Evolutionary conservation across 1,284 basidiomycete species (phyloP).

Genomic region (Boletus sp.): DNA sequence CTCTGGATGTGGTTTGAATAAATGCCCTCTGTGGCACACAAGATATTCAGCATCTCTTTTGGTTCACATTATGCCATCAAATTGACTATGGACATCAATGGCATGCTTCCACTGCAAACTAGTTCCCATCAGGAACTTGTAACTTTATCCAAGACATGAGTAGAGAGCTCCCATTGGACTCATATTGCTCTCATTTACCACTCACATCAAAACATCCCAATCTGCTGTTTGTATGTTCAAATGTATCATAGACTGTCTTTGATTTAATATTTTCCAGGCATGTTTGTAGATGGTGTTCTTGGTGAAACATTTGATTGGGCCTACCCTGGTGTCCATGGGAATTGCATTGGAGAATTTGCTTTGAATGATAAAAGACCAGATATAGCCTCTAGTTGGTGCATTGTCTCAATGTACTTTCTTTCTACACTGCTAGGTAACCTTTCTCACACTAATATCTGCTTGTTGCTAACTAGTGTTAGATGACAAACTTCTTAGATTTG

Average conservation of each 20-base stretch:
- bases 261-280: constrained; percentile 44
- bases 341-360: constrained; percentile 45
- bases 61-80: constrained; percentile 44
- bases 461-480: constrained; percentile 35
- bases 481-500: constrained; percentile 67
- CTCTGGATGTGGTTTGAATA: constrained; percentile 71
- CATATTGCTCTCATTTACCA: constrained; percentile 69
- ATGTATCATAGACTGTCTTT: neutral
- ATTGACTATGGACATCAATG: constrained; percentile 57
- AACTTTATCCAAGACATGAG: constrained; percentile 48
- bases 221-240: constrained; percentile 62
- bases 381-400: constrained; percentile 67
- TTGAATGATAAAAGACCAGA: constrained; percentile 54
- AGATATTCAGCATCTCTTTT: constrained; percentile 51
- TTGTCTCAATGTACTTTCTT: constrained; percentile 68
- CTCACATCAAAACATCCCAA: constrained; percentile 55
- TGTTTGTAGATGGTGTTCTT: constrained; percentile 73
- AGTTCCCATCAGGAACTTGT: constrained; percentile 44
- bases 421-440: constrained; percentile 59
- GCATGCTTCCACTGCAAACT: constrained; percentile 57
- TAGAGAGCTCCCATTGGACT: constrained; percentile 64
- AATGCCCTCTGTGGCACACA: constrained; percentile 49
- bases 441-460: neutral
- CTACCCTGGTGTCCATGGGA: constrained; percentile 52
- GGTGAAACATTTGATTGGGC: constrained; percentile 61